Evolutionary conservation across 768 basidiomycete species (phyloP), one percentile per base, ranked within the genome.

Genomic region (Calocera viscosa): DNA sequence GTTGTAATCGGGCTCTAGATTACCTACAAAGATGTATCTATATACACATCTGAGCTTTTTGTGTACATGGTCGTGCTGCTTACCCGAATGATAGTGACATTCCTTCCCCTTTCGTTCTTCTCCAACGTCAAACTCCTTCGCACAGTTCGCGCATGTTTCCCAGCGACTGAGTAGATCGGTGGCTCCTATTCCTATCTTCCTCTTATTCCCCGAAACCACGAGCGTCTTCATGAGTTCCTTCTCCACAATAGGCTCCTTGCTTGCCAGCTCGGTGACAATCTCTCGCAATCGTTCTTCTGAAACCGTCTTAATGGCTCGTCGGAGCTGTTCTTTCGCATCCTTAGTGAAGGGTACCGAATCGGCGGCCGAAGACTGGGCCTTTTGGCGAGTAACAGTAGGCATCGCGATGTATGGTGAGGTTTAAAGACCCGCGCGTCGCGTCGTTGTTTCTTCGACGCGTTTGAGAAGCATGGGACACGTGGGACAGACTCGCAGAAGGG

Each of bases 71-170:
- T 47, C n/a, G 34, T 65, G n/a, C 14, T 22, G 68, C 79, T 64
- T 65, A 83, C 84, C 83, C 47, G 81, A 78, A 75, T 85, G 84
- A 69, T 81, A 83, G 19, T 68, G 53, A 68, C 83, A 85, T 67
- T 81, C 81, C 1, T 74, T 76, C 2, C 78, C 75, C 24, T 5
- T 19, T 22, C 53, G 24, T 22, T 73, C 77, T 49, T 79, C 72
- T 14, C 77, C 76, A 47, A 76, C 73, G 68, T 84, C 82, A 68
- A 77, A 83, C 64, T 82, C 80, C 65, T 78, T 77, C 22, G 77
- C 73, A 68, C 84, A 84, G 68, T 81, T 80, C 5, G 67, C 73
- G 70, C 84, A 84, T 2, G 71, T 74, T 64, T 80, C 79, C 80
- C 81, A 83, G 10, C 53, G 53, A 60, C 53, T 32, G 3, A 16